These are phyloP conservation scores for Calocera viscosa DNA, from an alignment of 768 basidiomycete species.

Conservation along the genomic window DNA sequence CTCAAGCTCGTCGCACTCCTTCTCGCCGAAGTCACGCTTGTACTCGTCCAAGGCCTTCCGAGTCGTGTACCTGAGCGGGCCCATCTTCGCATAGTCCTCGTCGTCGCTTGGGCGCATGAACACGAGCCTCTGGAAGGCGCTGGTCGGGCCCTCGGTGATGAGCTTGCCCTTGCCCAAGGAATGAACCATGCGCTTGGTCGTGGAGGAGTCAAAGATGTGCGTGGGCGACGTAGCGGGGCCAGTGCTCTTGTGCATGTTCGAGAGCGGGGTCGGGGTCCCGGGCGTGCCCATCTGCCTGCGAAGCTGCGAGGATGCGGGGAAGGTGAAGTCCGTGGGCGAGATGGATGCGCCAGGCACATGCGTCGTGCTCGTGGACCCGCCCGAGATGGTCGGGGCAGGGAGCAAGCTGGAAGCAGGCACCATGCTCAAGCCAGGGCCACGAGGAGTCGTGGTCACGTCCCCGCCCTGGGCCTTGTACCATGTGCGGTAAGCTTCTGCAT, in stretches of 20 bases:
- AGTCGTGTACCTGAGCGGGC: background rate
- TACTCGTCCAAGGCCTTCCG: background rate
- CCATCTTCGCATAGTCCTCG: background rate
- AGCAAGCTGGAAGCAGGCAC: background rate
- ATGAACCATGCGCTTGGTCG: background rate
- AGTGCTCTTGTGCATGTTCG: background rate
- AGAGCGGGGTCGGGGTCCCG: background rate
- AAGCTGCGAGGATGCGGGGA: background rate
- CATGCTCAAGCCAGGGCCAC: no score
- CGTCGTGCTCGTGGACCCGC: background rate
- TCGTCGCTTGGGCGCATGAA: background rate
- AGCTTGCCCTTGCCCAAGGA: background rate
- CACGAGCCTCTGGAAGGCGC: background rate
- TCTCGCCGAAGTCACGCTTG: background rate
- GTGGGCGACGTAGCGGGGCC: no score
- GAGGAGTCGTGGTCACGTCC: no score
- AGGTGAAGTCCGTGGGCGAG: background rate
- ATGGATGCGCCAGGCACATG: background rate
- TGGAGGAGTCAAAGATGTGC: no score
- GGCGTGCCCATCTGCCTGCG: background rate
- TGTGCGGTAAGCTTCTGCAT: no score
- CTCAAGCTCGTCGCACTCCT: background rate
- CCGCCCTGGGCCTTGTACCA: no score
- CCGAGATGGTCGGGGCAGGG: background rate
- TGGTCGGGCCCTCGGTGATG: background rate